These are phyloP conservation scores for Physcomitrellopsis africana DNA, from an alignment of 225 moss, liverwort and hornwort species.

Conservation along the genomic window DNA sequence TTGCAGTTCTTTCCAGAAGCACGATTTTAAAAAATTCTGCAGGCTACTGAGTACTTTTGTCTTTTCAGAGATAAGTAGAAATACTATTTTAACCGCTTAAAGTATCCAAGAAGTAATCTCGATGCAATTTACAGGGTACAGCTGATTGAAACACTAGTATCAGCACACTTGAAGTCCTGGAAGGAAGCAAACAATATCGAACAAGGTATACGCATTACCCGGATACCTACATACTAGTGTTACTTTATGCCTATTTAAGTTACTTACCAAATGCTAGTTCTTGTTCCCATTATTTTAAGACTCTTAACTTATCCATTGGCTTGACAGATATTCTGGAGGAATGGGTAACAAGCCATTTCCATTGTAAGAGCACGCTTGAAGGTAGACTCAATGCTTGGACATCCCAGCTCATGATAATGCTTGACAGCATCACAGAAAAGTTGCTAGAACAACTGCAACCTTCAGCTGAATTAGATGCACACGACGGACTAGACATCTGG, in stretches of 20 bases:
- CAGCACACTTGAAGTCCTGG: constrained; percentile 38
- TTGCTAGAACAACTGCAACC: constrained; percentile 39
- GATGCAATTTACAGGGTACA: constrained; percentile 44
- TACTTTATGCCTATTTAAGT: not conserved
- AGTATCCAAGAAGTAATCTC: constrained; percentile 3
- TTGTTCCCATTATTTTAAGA: constrained; percentile 16
- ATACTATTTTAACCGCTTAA: not conserved
- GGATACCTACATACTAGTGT: not conserved
- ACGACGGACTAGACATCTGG: constrained; percentile 46
- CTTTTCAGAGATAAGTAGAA: not conserved
- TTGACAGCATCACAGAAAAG: constrained; percentile 52
- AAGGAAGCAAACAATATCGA: constrained; percentile 36
- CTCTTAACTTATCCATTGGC: constrained; percentile 16
- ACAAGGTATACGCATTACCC: constrained; percentile 35
- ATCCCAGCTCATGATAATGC: constrained; percentile 38
- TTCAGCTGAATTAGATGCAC: constrained; percentile 32
- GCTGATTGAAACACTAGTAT: constrained; percentile 49
- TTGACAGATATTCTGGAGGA: constrained; percentile 50
- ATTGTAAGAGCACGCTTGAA: constrained; percentile 43
- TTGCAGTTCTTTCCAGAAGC: constrained; percentile 11
- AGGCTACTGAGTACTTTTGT: constrained; percentile 4
- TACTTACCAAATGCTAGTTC: not conserved
- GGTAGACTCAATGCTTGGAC: constrained; percentile 41
- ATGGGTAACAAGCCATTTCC: constrained; percentile 58
- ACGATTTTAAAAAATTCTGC: constrained; percentile 1